Evolutionary conservation across 345 rosid species (phyloP).

Genomic region (Ceriops tagal): DNA sequence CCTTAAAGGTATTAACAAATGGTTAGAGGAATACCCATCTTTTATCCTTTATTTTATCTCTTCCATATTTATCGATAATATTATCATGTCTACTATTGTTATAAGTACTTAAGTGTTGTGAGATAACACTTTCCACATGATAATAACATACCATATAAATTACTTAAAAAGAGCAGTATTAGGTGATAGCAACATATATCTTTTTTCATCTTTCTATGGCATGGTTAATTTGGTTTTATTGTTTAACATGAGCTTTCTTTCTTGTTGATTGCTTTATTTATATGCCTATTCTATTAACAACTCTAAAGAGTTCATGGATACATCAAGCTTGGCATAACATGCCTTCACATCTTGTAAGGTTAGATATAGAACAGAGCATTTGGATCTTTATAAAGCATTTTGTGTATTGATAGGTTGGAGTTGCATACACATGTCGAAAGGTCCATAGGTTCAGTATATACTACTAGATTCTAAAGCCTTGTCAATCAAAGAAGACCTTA

Average conservation of each 20-base stretch:
- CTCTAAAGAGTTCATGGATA: conserved; percentile 34
- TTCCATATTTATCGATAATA: no score
- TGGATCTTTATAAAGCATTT: conserved; percentile 54
- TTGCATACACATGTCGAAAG: conserved; percentile 8
- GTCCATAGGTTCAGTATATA: conserved; percentile 27
- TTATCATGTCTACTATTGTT: no score
- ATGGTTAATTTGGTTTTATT: neutral
- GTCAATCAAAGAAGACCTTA: conserved; percentile 46
- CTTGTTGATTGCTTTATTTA: conserved; percentile 3
- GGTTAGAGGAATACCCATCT: no score
- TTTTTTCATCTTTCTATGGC: conserved; percentile 6
- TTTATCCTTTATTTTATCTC: no score
- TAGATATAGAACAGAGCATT: conserved; percentile 43
- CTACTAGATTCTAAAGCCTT: conserved; percentile 35
- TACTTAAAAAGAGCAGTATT: no score
- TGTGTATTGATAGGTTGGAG: conserved; percentile 56
- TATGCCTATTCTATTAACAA: conserved; percentile 23
- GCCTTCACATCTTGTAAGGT: conserved; percentile 26
- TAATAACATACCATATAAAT: no score
- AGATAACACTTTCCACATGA: no score
- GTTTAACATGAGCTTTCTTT: conserved; percentile 1
- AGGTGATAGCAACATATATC: no score
- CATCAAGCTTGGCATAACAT: conserved; percentile 43
- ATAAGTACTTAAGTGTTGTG: no score
- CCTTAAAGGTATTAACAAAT: no score